Conservation (phyloP, 2,329 filamentous ascomycete genomes). For the Fusarium torreyae region DNA sequence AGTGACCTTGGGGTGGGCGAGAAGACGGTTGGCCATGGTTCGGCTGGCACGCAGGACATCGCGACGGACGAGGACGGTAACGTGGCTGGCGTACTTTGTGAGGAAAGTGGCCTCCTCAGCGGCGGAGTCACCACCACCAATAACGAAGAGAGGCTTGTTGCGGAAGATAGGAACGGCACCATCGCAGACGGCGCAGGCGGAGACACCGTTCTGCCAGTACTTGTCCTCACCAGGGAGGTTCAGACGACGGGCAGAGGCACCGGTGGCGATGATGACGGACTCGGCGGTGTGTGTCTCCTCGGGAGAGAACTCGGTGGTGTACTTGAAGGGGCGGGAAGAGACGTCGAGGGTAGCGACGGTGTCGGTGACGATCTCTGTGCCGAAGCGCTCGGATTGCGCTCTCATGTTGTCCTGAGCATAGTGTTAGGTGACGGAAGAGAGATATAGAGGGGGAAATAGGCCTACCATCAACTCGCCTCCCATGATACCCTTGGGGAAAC, state of each 20-base stretch:
- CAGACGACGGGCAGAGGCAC: slow-evolving; percentile 89
- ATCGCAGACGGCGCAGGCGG: slow-evolving; percentile 96
- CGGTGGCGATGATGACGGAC: slow-evolving; percentile 93
- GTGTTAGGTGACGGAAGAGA: slow-evolving; percentile 14
- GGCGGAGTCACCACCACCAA: slow-evolving; percentile 95
- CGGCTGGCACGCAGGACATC: slow-evolving; percentile 89
- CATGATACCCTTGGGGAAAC: slow-evolving; percentile 91
- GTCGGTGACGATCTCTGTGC: slow-evolving; percentile 93
- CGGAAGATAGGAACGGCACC: slow-evolving; percentile 97
- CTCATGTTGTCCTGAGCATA: slow-evolving; percentile 84
- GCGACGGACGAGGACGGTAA: slow-evolving; percentile 91
- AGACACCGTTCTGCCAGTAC: slow-evolving; percentile 98
- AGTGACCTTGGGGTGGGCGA: slow-evolving; percentile 89
- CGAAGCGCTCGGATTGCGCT: slow-evolving; percentile 90
- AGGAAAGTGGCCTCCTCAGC: slow-evolving; percentile 98
- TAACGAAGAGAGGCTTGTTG: slow-evolving; percentile 94
- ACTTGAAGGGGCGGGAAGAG: slow-evolving; percentile 87
- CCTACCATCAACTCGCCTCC: slow-evolving; percentile 87
- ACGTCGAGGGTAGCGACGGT: slow-evolving; percentile 93
- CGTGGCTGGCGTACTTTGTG: slow-evolving; percentile 96
- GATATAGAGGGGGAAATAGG: slow-evolving; percentile 11
- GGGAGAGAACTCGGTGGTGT: slow-evolving; percentile 91
- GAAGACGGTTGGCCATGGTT: slow-evolving; percentile 90
- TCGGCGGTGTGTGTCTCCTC: slow-evolving; percentile 90
- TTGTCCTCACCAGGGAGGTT: slow-evolving; percentile 89